phyloP scores from a whole-genome alignment of 2,329 filamentous ascomycete species.

The Aspergillus proliferans region DNA sequence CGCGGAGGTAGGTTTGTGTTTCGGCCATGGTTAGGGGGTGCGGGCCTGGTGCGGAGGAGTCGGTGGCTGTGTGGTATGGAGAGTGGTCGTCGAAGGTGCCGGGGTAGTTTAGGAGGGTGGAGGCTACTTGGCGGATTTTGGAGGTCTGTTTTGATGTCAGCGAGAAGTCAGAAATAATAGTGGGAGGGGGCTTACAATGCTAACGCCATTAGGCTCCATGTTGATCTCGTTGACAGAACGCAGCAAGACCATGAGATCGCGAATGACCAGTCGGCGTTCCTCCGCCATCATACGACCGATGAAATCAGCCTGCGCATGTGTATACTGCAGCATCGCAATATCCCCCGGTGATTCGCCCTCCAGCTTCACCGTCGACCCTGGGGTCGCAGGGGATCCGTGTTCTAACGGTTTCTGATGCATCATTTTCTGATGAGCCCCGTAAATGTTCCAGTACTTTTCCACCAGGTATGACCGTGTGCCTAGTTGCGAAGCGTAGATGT shows the following conservation, averaged over 20 bases:
- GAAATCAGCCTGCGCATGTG: constrained; percentile 38
- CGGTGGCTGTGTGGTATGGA: constrained; percentile 33
- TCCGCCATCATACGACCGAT: constrained; percentile 61
- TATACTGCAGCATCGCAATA: constrained; percentile 20
- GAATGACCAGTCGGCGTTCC: constrained; percentile 75
- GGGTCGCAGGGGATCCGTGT: constrained; percentile 6
- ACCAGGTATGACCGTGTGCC: constrained; percentile 78
- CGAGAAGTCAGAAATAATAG: background rate
- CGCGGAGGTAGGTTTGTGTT: constrained; percentile 64
- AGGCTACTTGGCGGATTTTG: constrained; percentile 80
- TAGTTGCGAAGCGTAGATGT: constrained; percentile 76
- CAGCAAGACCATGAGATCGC: constrained; percentile 68
- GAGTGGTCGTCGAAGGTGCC: constrained; percentile 30
- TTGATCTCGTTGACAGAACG: constrained; percentile 75
- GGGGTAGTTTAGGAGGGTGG: constrained; percentile 64
- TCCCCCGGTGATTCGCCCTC: constrained; percentile 18
- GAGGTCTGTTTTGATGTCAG: constrained; percentile 48
- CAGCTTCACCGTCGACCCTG: constrained; percentile 8
- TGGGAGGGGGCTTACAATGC: constrained; percentile 49
- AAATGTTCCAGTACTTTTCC: constrained; percentile 75
- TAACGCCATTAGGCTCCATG: constrained; percentile 67
- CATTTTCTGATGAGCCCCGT: constrained; percentile 52
- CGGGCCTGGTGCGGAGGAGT: constrained; percentile 14
- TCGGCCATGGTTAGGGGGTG: constrained; percentile 37
- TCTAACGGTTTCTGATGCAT: constrained; percentile 17